Evolutionary conservation across 306 rosid genomes (phyloP).

Genomic region (Corylus avellana): DNA sequence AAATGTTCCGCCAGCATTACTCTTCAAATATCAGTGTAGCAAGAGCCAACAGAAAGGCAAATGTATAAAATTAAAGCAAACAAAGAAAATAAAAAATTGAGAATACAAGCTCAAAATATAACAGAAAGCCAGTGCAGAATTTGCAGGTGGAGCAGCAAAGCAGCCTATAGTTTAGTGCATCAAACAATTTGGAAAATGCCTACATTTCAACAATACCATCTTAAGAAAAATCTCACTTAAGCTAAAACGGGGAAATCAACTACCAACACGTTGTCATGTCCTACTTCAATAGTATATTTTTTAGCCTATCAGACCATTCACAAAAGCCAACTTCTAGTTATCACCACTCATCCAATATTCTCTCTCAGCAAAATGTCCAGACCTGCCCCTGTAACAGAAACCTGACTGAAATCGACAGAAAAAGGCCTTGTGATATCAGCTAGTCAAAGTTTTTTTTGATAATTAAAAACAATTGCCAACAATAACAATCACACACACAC

Average conservation of each 20-base stretch:
- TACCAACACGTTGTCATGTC: not conserved
- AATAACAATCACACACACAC: not conserved
- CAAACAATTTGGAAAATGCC: not conserved
- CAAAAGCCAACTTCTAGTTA: not conserved
- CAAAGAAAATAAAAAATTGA: not conserved
- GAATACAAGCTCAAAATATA: not conserved
- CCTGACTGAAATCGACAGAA: not conserved
- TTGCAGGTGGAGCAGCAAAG: not conserved
- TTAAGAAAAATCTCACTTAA: not conserved
- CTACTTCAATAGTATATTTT: not conserved
- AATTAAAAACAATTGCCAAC: not conserved
- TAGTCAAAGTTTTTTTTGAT: not conserved
- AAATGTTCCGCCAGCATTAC: not conserved
- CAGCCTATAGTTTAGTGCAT: not conserved
- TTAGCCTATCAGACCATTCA: not conserved
- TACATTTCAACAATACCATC: not conserved
- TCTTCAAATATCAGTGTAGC: not conserved
- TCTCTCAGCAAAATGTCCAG: not conserved
- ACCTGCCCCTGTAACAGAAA: not conserved
- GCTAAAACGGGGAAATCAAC: not conserved
- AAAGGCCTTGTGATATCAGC: not conserved
- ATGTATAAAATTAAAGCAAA: not conserved
- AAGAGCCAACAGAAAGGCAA: not conserved
- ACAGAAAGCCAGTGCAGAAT: not conserved
- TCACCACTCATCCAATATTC: not conserved